Evolutionary conservation across 2,329 filamentous ascomycete genomes (phyloP).

Genomic region (Penicillium sp.): DNA sequence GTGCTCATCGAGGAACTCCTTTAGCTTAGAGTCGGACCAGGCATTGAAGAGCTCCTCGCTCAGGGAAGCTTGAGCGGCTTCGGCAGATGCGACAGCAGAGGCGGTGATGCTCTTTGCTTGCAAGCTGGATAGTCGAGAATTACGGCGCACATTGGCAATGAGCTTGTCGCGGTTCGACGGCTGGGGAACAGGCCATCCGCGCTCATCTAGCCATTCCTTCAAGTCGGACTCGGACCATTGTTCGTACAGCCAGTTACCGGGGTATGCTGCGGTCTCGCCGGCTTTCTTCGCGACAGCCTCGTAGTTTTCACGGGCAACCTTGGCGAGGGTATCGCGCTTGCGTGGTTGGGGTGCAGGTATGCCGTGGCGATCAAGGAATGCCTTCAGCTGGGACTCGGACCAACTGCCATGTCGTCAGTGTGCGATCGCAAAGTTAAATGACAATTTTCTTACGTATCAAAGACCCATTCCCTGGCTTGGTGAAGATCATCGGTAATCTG

Average conservation of each 20-base stretch:
- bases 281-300: conserved; percentile 67
- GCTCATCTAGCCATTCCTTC: conserved; percentile 86
- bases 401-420: conserved; percentile 51
- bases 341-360: conserved; percentile 85
- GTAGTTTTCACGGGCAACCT: conserved; percentile 73
- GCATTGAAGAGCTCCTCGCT: conserved; percentile 80
- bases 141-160: conserved; percentile 82
- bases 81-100: conserved; percentile 58
- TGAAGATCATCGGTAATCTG: conserved; percentile 65
- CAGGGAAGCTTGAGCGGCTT: conserved; percentile 65
- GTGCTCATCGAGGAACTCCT: conserved; percentile 90
- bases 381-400: conserved; percentile 88
- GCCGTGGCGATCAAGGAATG: conserved; percentile 80
- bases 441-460: conserved; percentile 60
- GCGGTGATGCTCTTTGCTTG: conserved; percentile 58
- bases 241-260: conserved; percentile 89
- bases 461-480: conserved; percentile 80
- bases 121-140: conserved; percentile 72
- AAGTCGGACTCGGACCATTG: conserved; percentile 89
- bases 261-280: conserved; percentile 76
- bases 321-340: conserved; percentile 73
- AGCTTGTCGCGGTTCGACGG: conserved; percentile 78
- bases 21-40: conserved; percentile 85
- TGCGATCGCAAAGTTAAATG: neutral
- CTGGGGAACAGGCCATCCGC: conserved; percentile 81